These are phyloP conservation scores for Aspergillus aculeatus DNA, from an alignment of 2,329 filamentous ascomycete species.

Conservation along the genomic window DNA sequence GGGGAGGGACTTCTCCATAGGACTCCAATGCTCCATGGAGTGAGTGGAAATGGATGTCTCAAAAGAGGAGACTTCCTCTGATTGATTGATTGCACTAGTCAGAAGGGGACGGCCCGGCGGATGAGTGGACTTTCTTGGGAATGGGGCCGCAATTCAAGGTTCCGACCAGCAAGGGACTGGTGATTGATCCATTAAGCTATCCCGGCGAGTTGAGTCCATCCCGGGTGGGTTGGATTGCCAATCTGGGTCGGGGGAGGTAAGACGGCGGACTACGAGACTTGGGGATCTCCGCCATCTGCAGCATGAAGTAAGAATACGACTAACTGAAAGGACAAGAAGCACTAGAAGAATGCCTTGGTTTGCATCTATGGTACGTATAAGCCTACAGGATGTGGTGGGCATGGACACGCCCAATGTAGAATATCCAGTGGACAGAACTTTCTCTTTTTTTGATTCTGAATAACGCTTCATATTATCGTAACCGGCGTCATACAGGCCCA, in stretches of 20 bases:
- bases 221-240: too few species aligned
- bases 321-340: not conserved
- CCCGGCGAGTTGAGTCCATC: not conserved
- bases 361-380: not conserved
- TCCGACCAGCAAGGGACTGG: not conserved
- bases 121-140: not conserved
- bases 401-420: not conserved
- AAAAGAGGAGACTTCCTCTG: not conserved
- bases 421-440: conserved; percentile 18
- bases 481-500: conserved; percentile 36
- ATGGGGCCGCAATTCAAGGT: not conserved
- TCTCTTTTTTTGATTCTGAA: conserved; percentile 17
- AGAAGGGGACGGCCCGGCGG: not conserved
- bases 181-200: not conserved
- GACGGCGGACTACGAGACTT: not conserved
- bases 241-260: not conserved
- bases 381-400: not conserved
- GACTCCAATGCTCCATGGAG: too few species aligned
- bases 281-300: too few species aligned
- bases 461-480: conserved; percentile 25
- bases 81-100: not conserved
- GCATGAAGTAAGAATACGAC: not conserved
- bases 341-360: not conserved
- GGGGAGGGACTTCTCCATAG: too few species aligned
- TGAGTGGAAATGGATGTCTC: too few species aligned